Evolutionary conservation across 2,329 filamentous ascomycete genomes (phyloP).

Genomic region (Falciphora oryzae): DNA sequence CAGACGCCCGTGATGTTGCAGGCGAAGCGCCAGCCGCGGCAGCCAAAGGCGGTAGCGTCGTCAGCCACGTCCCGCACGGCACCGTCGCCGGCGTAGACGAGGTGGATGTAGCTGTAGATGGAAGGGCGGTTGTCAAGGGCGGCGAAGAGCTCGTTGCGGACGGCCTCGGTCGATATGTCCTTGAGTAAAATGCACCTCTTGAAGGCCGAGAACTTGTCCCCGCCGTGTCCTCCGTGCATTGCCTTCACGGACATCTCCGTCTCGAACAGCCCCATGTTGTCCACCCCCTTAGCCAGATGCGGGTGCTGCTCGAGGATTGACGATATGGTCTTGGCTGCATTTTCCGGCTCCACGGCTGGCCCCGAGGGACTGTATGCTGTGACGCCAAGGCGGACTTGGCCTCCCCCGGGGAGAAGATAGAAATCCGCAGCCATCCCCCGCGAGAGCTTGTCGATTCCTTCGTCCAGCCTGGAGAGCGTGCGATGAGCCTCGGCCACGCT

Average conservation of each 20-base stretch:
- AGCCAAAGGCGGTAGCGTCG: slow-evolving; percentile 52
- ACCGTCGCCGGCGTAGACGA: slow-evolving; percentile 51
- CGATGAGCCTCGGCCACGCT: slow-evolving; percentile 24
- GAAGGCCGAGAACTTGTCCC: slow-evolving; percentile 56
- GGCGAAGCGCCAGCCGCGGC: slow-evolving; percentile 57
- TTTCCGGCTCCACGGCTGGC: slow-evolving; percentile 19
- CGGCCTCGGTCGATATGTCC: slow-evolving; percentile 28
- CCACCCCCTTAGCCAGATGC: slow-evolving; percentile 10
- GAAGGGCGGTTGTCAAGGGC: slow-evolving; percentile 46
- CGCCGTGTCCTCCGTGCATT: slow-evolving; percentile 53
- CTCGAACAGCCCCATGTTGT: slow-evolving; percentile 48
- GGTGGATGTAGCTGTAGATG: slow-evolving; percentile 53
- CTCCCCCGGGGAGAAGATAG: slow-evolving; percentile 50
- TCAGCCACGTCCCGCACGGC: slow-evolving; percentile 36
- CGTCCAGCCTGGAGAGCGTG: slow-evolving; percentile 35
- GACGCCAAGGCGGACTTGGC: slow-evolving; percentile 43
- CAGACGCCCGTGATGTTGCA: slow-evolving; percentile 60
- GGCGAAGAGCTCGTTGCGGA: slow-evolving; percentile 32
- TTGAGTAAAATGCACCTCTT: slow-evolving; percentile 59
- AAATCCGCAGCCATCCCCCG: slow-evolving; percentile 43
- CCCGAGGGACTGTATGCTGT: slow-evolving; percentile 27
- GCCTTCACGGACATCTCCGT: slow-evolving; percentile 53
- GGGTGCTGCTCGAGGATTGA: too few relatives aligned
- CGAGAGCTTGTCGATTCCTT: slow-evolving; percentile 32
- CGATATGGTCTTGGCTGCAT: too few relatives aligned